phyloP scores from a whole-genome alignment of 345 rosid species.

The Brassica rapa region DNA sequence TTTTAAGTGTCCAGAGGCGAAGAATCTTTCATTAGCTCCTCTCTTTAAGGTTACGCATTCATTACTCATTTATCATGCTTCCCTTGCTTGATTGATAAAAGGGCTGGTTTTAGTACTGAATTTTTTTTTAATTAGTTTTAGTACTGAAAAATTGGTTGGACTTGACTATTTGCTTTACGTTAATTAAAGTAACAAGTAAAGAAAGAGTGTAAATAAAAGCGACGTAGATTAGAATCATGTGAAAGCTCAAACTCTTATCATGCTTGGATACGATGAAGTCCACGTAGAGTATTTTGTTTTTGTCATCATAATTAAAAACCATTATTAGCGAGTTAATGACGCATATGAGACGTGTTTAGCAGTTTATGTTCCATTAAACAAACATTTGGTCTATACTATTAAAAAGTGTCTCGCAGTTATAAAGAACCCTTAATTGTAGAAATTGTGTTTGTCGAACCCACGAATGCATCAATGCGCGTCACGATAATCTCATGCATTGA shows the following conservation, averaged over 20 bases:
- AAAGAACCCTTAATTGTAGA: constrained; percentile 28
- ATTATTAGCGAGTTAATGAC: constrained; percentile 27
- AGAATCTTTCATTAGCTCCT: constrained; percentile 42
- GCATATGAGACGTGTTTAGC: constrained; percentile 29
- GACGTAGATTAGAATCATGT: neutral
- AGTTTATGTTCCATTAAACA: neutral
- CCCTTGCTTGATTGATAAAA: neutral
- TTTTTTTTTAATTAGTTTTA: no score
- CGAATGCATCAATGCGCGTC: constrained; percentile 48
- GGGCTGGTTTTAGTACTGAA: neutral
- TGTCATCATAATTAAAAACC: neutral
- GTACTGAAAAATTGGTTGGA: neutral
- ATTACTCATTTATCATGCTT: constrained; percentile 39
- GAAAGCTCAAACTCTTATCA: neutral
- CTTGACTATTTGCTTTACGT: neutral
- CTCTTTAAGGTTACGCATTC: constrained; percentile 42
- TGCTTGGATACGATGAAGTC: neutral
- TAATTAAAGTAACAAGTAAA: neutral
- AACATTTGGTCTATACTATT: neutral
- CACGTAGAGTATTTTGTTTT: neutral
- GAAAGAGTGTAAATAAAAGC: neutral
- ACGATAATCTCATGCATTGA: constrained; percentile 44
- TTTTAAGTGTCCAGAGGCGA: constrained; percentile 25
- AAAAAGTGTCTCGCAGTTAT: constrained; percentile 21
- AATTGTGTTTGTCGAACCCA: constrained; percentile 37